Evolutionary conservation across 495 filamentous ascomycete genomes (phyloP).

Genomic region (Trichoderma gamsii): DNA sequence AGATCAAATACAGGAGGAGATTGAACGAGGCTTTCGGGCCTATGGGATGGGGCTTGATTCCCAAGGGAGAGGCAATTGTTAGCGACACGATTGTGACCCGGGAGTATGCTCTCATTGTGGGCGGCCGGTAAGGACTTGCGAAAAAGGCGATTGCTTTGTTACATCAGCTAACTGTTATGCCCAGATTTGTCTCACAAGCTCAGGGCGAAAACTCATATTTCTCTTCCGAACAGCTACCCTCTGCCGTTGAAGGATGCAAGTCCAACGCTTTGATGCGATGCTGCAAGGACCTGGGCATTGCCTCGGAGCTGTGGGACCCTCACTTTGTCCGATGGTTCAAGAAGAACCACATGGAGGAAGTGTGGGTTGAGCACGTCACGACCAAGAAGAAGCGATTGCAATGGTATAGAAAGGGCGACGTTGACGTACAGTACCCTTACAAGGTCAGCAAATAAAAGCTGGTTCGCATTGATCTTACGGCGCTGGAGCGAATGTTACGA

Average conservation of each 20-base stretch:
- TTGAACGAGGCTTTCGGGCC: slow-evolving; percentile 89
- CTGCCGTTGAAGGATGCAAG: slow-evolving; percentile 92
- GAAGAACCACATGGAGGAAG: slow-evolving; percentile 56
- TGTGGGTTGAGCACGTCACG: slow-evolving; percentile 58
- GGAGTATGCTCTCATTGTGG: slow-evolving; percentile 87
- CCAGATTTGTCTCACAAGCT: slow-evolving; percentile 81
- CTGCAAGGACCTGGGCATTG: slow-evolving; percentile 95
- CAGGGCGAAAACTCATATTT: slow-evolving; percentile 96
- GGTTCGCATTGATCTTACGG: background rate
- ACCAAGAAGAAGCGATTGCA: slow-evolving; percentile 87
- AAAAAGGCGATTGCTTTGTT: slow-evolving; percentile 5
- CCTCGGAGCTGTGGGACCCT: slow-evolving; percentile 94
- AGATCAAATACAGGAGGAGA: slow-evolving; percentile 96
- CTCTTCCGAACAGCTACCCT: slow-evolving; percentile 85
- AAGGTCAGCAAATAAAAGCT: slow-evolving; percentile 37
- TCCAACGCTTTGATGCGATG: slow-evolving; percentile 94
- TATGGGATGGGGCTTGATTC: slow-evolving; percentile 90
- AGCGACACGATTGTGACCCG: slow-evolving; percentile 82
- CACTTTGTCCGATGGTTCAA: slow-evolving; percentile 74
- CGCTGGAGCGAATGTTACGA: background rate
- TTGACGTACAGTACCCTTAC: slow-evolving; percentile 70
- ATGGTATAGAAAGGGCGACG: slow-evolving; percentile 73
- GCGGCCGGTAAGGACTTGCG: slow-evolving; percentile 67
- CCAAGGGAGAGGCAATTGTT: slow-evolving; percentile 83
- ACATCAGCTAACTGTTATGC: background rate